Conservation (phyloP, 495 filamentous ascomycete genomes). For the Opeltia flavorubescens region DNA sequence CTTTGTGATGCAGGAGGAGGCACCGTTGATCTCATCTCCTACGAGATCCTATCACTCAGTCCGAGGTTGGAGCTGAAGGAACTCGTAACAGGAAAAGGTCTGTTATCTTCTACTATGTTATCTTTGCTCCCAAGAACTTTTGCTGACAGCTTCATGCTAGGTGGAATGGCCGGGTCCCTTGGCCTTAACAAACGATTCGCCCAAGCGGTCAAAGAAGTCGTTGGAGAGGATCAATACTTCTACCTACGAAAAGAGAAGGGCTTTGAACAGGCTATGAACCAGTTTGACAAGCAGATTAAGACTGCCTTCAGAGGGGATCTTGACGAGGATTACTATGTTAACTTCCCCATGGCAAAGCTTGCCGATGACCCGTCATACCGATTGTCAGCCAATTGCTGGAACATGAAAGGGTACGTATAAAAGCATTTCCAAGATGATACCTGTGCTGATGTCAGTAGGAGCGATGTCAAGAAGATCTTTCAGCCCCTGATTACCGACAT, state of each 20-base stretch:
- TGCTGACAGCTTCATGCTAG: conserved; percentile 3
- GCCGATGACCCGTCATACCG: conserved; percentile 14
- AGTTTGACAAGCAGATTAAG: conserved; percentile 20
- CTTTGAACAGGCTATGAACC: conserved; percentile 5
- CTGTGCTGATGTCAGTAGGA: conserved; percentile 5
- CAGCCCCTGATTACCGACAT: conserved; percentile 44
- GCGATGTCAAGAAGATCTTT: conserved; percentile 37
- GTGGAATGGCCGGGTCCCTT: conserved; percentile 18
- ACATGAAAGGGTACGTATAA: conserved; percentile 21
- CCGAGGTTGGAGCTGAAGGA: conserved; percentile 29
- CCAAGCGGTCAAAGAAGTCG: conserved; percentile 13
- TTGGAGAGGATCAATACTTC: conserved; percentile 15
- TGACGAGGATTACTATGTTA: conserved; percentile 17
- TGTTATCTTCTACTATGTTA: not conserved
- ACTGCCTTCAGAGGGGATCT: conserved; percentile 12
- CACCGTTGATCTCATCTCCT: conserved; percentile 39
- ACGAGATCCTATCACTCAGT: conserved; percentile 44
- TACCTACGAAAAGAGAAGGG: conserved; percentile 13
- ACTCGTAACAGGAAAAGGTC: conserved; percentile 18
- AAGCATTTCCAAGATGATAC: conserved; percentile 20
- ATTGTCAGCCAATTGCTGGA: conserved; percentile 13
- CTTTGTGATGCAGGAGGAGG: conserved; percentile 34
- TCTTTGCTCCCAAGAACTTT: not conserved
- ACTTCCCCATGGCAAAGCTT: conserved; percentile 18
- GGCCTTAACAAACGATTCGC: conserved; percentile 20